Conservation (phyloP, 192 early-diverging fungal species). For the Gryganskiella cystojenkinii region DNA sequence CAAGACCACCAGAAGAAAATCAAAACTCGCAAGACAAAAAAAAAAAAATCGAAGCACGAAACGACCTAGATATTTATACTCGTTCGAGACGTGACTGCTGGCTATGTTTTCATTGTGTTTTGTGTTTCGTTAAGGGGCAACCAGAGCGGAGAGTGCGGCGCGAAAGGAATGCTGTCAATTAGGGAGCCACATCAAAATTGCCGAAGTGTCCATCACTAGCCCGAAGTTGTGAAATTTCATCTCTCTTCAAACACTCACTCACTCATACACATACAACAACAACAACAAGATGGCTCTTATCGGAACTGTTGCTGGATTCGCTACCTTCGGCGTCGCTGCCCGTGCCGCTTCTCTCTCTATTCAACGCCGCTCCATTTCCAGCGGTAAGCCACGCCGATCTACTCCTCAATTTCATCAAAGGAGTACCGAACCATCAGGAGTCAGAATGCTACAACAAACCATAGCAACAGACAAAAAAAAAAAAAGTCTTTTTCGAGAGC, state of each 20-base stretch:
- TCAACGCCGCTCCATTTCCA: conserved; percentile 32
- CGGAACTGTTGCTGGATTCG: conserved; percentile 39
- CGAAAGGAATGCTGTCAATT: no score
- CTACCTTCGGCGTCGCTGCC: conserved; percentile 42
- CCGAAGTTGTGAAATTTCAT: conserved; percentile 10
- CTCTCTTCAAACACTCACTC: not conserved
- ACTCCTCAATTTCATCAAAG: not conserved
- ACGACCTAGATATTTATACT: not conserved
- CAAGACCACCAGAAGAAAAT: conserved; percentile 26
- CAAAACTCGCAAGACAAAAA: conserved; percentile 30
- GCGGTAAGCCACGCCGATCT: conserved; percentile 9
- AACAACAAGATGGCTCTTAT: conserved; percentile 27
- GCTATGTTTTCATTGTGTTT: no score
- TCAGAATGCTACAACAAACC: no score
- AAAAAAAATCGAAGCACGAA: conserved; percentile 8
- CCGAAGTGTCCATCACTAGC: no score
- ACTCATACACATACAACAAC: not conserved
- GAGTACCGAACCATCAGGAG: no score
- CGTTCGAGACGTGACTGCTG: no score
- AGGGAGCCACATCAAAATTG: no score
- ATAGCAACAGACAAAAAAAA: no score
- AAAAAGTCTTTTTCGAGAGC: no score
- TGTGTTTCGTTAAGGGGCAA: no score
- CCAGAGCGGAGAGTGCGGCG: no score
- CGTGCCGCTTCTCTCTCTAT: conserved; percentile 33